phyloP scores from a whole-genome alignment of 129 eudicot genomes.

The Solidago caesia region DNA sequence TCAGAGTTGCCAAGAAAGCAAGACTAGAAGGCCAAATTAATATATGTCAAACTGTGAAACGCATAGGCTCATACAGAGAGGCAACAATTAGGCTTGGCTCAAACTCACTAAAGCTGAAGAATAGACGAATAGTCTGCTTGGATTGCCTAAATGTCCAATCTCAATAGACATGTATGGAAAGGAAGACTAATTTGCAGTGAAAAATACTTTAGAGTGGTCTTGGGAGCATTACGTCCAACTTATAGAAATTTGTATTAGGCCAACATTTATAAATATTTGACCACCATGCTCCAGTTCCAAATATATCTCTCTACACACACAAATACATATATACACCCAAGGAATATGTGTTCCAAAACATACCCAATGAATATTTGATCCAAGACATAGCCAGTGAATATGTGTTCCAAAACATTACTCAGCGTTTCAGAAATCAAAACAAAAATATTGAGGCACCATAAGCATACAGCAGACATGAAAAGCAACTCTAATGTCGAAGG shows the following conservation, averaged over 20 bases:
- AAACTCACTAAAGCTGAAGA: background rate
- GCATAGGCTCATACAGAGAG: background rate
- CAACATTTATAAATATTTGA: background rate
- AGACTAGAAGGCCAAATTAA: background rate
- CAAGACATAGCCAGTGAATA: background rate
- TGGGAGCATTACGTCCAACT: background rate
- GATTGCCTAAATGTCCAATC: background rate
- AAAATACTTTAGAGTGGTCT: background rate
- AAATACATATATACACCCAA: background rate
- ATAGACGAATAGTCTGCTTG: background rate
- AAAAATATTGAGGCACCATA: background rate
- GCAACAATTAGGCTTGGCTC: background rate
- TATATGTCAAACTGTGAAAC: background rate
- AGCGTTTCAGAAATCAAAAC: background rate
- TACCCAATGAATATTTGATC: background rate
- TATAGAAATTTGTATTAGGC: background rate
- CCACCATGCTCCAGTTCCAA: conserved; percentile 18
- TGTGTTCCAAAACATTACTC: conserved; percentile 9
- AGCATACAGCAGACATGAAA: background rate
- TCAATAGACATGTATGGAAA: background rate
- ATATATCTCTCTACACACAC: background rate
- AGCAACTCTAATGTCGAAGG: conserved; percentile 12
- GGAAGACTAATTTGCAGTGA: background rate
- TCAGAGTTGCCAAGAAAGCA: background rate
- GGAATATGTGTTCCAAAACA: conserved; percentile 10